A percentile compares a stretch with the other conserved stretches of the same genome.
phyloP scores from a whole-genome alignment of 1,284 basidiomycete genomes.

The Cystobasidium slooffiae region DNA sequence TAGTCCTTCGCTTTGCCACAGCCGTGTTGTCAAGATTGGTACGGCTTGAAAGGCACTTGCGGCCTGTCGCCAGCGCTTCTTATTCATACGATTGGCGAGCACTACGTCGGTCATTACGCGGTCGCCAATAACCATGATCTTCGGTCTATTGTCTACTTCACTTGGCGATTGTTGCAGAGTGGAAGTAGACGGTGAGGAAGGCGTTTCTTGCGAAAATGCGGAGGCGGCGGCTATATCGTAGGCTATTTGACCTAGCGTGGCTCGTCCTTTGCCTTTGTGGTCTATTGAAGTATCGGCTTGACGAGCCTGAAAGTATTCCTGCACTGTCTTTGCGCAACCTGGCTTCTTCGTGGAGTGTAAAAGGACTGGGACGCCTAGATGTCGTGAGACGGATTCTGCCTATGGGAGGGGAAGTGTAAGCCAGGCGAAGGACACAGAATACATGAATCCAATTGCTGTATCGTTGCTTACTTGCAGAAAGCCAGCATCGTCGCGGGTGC shows the following conservation, averaged over 20 bases:
- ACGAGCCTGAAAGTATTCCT: conserved; percentile 63
- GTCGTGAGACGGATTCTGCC: conserved; percentile 81
- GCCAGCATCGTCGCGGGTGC: conserved; percentile 75
- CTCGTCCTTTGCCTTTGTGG: conserved; percentile 44
- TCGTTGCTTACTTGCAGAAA: conserved; percentile 69
- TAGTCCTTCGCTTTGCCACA: conserved; percentile 55
- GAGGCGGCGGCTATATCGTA: conserved; percentile 20
- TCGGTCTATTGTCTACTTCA: conserved; percentile 40
- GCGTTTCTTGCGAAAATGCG: not conserved
- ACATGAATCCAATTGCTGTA: too few relatives aligned
- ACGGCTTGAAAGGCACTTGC: conserved; percentile 44
- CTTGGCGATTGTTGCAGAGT: conserved; percentile 58
- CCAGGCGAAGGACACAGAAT: too few relatives aligned
- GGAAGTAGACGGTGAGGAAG: conserved; percentile 55
- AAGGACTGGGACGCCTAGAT: conserved; percentile 80
- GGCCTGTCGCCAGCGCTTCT: conserved; percentile 40
- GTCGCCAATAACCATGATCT: conserved; percentile 82
- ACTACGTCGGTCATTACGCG: conserved; percentile 88
- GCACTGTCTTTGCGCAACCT: conserved; percentile 70
- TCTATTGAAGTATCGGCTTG: not conserved
- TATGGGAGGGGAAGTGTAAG: conserved; percentile 55
- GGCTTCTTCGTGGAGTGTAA: conserved; percentile 78
- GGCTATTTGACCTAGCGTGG: conserved; percentile 13
- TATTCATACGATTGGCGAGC: conserved; percentile 70
- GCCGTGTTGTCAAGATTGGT: conserved; percentile 55